Base-by-base conservation (phyloP, 805 yeast genomes). In the Candida nanaspora region DNA sequence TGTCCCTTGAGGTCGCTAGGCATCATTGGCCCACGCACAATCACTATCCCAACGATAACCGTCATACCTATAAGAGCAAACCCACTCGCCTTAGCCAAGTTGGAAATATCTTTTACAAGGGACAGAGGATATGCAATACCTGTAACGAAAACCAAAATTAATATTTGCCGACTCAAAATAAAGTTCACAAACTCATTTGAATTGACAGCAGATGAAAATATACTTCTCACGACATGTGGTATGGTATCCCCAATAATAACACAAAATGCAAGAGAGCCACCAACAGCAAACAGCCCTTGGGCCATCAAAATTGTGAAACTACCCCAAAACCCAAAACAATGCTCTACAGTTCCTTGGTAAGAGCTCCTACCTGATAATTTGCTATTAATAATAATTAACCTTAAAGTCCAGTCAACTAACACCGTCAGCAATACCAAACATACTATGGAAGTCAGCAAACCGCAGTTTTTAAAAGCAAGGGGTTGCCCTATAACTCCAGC, bases 401-500 rank as follows among this genome's bases (percentile, higher is more conserved):
- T 54, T 29, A 74, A 52, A 0, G 98, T 89, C 93, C 96, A 89
- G 61, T 91, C 97, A 11, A 88, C 86, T 14, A 87, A 66, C 2
- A 80, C 44, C 0, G 95, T 79, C 41, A 91, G 62, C 0, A 73
- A 51, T 0, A 78, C 52, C 56, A 87, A 69, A 6, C 80, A 69
- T 2, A 86, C 19, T 1, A 81, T 53, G 3, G 95, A 95, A 0
- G 91, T 87, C 0, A 80, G 43, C 3, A 91, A 59, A 0, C 98
- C 98, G 16, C 86, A 72, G 51, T 88, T 86, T 35, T 73, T 68
- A 52, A 89, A 77, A 0, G 97, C 96, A 48, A 80, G 83, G 2
- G 98, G 95, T 47, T 88, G 94, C 2, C 97, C 96, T 26, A 91
- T 86, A 40, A 91, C 86, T 7, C 98, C 98, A 0, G 98, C 97